Evolutionary conservation across 2,329 filamentous ascomycete genomes (phyloP), one percentile per base, ranked within the genome.

Genomic region (Pseudopithomyces chartarum): DNA sequence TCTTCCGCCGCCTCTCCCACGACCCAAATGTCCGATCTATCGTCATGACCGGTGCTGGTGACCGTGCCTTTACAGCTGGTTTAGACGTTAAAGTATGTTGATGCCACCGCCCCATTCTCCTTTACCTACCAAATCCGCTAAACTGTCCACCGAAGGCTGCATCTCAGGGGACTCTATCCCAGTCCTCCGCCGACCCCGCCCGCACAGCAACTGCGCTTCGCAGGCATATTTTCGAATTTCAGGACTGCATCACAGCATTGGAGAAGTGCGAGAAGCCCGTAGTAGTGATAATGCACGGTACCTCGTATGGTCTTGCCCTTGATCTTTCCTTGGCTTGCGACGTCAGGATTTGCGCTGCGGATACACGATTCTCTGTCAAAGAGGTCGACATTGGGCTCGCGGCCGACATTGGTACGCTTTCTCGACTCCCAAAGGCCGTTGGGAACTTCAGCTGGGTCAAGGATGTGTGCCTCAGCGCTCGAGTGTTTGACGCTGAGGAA

Each of bases 321-420:
- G 76, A 79, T 58, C 82, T 92, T 55, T 80, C 85, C 29, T 85
- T 84, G 63, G 87, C 86, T 67, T 85, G 87, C 63, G 90, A 94
- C 73, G 84, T 94, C 54, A 85, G 90, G 47, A 78, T 93, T 62
- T 85, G 83, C 65, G 80, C 86, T 0, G 74, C 79, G 40, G 82
- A 86, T 65, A 82, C 86, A 1, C 82, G 82, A 58, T 84, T 93
- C 67, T 81, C 87, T 32, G 88, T 94, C 60, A 92, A 93, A 71
- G 90, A 94, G 76, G 90, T 94, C 48, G 90, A 93, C 69, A 91
- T 94, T 59, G 90, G 90, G 2, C 78, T 94, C 48, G 90, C 90
- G 0, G 90, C 90, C 22, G 90, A 94, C 68, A 87, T 94, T 46
- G 90, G 90, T 46, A 92, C 90, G 1, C 80, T 93, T 12, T 84